Base-by-base conservation (phyloP, 2,329 filamentous ascomycete species). In the Diaporthe destruens region DNA sequence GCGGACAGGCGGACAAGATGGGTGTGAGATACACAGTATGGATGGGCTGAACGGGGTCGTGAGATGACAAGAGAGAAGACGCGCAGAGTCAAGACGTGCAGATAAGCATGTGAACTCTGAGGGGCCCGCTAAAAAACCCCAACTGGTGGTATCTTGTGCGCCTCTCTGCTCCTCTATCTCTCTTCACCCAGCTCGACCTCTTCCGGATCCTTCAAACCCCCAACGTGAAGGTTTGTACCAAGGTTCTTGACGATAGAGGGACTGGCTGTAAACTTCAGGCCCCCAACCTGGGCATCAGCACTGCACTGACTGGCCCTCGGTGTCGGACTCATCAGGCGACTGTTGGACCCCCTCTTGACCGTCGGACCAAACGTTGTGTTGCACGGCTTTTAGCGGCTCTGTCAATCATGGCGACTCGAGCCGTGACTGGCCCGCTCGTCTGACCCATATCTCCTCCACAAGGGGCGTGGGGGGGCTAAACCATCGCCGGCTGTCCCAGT, bases 331-430 rank as follows among this genome's bases (percentile, higher is more conserved):
- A 20, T 63, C 29, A 29, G 57, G 25, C 39, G 16, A 11, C 59
- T 63, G 42, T 34, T 49, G 23, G 59, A 25, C 59, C 25, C 29
- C 18, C 59, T n/a, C 39, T 20, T 23, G 6, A 51, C 44, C 59
- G 20, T 65, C 47, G 44, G n/a, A 51, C 61, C 44, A 47, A 65
- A 65, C 61, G 61, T 53, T 39, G 47, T 44, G 61, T 53, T 39
- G 47, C 61, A 65, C 61, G 44, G 61, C 20, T 25, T 18, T 51
- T 65, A 51, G 61, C 44, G 61, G 61, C 61, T 65, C 61, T 51
- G 61, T 65, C 61, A 65, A 65, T 36, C 44, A 51, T 20, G 12
- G n/a, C 44, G 61, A 51, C 7, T 65, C 29, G 44, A 18, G 6
- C 44, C 23, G 44, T 65, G 61, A 47, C 51, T 65, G 61, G 61